Conservation (phyloP, 352 stramenopile species). For the Pythium phragmitis region DNA sequence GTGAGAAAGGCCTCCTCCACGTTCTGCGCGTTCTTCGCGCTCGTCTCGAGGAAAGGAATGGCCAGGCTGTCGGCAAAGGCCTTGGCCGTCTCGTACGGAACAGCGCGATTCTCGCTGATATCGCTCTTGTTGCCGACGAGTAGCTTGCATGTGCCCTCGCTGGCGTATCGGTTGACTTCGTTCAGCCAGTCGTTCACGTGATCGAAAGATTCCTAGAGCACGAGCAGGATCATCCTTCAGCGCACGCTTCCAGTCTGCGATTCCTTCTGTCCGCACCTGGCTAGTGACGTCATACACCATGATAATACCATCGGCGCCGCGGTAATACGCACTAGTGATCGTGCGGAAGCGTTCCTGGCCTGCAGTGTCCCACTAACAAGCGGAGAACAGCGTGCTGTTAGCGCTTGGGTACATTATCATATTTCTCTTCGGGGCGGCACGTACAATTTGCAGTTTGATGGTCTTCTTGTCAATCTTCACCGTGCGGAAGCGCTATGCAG, state of each 20-base stretch:
- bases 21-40: constrained; percentile 98
- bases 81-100: constrained; percentile 96
- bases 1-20: constrained; percentile 99
- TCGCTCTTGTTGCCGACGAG: constrained; percentile 99
- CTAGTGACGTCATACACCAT: constrained; percentile 99
- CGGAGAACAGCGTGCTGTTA: background rate
- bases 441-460: constrained; percentile 97
- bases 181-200: constrained; percentile 99
- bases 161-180: constrained; percentile 98
- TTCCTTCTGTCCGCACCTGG: constrained; percentile 40
- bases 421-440: constrained; percentile 19
- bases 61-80: constrained; percentile 96
- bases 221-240: background rate
- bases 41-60: constrained; percentile 99
- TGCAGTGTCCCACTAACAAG: constrained; percentile 94
- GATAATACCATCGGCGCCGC: constrained; percentile 97
- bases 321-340: constrained; percentile 99
- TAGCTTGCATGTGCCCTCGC: constrained; percentile 98
- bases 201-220: constrained; percentile 96
- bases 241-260: background rate
- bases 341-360: constrained; percentile 98
- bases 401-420: background rate
- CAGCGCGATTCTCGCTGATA: constrained; percentile 94
- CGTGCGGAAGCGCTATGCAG: constrained; percentile 90
- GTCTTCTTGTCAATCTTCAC: constrained; percentile 99